A percentile compares a stretch with the other conserved stretches of the same genome.
These are phyloP conservation scores for Phytophthora cryptogea DNA, from an alignment of 352 stramenopile species.

Conservation along the genomic window DNA sequence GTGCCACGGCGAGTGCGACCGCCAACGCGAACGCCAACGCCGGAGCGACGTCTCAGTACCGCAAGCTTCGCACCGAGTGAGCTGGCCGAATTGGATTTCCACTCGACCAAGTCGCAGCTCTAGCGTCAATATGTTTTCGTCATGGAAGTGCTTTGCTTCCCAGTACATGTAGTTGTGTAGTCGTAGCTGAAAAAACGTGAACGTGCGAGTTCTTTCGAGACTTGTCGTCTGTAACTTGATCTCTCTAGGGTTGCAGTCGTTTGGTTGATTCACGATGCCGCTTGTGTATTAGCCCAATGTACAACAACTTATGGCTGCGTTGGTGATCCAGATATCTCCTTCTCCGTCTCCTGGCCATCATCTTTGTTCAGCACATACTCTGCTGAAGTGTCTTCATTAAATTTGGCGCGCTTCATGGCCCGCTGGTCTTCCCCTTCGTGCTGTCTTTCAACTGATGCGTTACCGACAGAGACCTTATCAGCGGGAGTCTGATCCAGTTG, in stretches of 20 bases:
- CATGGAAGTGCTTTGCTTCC: no score
- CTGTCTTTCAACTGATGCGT: constrained; percentile 7
- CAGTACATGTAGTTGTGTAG: no score
- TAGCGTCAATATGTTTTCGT: no score
- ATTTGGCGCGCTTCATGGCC: constrained; percentile 37
- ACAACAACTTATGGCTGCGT: constrained; percentile 13
- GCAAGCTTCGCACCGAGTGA: constrained; percentile 12
- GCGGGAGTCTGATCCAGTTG: constrained; percentile 17
- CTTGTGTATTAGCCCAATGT: background rate
- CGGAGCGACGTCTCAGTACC: constrained; percentile 3
- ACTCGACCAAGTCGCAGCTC: no score
- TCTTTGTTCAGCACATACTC: background rate
- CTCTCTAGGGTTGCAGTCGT: no score
- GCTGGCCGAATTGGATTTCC: background rate
- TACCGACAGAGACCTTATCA: background rate
- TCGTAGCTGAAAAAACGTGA: no score
- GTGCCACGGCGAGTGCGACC: constrained; percentile 33
- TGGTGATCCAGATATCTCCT: constrained; percentile 4
- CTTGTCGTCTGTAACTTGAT: no score
- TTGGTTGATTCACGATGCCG: no score
- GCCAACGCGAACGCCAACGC: constrained; percentile 12
- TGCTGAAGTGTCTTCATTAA: constrained; percentile 1
- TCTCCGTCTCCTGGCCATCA: constrained; percentile 1
- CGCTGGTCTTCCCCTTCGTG: constrained; percentile 28
- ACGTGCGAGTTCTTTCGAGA: no score